These are phyloP conservation scores for Casaregolazyma suthepensis DNA, from an alignment of 1,139 yeast species.

Conservation along the genomic window DNA sequence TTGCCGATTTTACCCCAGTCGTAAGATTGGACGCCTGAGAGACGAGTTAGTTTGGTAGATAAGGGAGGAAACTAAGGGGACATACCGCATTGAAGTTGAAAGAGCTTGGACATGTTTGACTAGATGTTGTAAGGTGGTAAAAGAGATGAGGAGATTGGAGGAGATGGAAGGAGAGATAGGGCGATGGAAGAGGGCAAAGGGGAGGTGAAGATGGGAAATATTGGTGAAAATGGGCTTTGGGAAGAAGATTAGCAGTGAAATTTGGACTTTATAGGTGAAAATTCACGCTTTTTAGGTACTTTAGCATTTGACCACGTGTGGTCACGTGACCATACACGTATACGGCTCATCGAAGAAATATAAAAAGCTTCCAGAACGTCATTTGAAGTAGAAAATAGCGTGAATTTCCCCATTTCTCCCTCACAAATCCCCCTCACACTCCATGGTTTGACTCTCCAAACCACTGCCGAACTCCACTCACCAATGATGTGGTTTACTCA, in stretches of 20 bases:
- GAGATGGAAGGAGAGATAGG: neutral
- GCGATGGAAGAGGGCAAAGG: neutral
- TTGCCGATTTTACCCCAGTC: slow-evolving; percentile 89
- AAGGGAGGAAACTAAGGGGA: slow-evolving; percentile 2
- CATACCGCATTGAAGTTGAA: slow-evolving; percentile 33
- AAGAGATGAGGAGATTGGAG: neutral
- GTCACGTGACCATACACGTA: neutral
- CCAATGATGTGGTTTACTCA: neutral
- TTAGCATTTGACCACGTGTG: neutral
- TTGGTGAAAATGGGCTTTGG: neutral
- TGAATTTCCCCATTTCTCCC: too few relatives aligned
- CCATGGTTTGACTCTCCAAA: neutral
- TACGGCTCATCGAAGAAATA: neutral
- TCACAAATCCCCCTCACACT: neutral
- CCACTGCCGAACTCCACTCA: neutral
- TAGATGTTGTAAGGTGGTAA: neutral
- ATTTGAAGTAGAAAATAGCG: neutral
- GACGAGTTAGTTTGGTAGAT: neutral
- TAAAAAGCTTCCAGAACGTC: neutral
- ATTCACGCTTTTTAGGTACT: neutral
- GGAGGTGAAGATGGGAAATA: neutral
- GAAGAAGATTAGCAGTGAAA: neutral
- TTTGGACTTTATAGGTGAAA: neutral
- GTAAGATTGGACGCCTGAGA: slow-evolving; percentile 50
- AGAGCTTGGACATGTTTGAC: slow-evolving; percentile 20